Base-by-base conservation (phyloP, 257 asterid species). In the Przewalskia tangutica region DNA sequence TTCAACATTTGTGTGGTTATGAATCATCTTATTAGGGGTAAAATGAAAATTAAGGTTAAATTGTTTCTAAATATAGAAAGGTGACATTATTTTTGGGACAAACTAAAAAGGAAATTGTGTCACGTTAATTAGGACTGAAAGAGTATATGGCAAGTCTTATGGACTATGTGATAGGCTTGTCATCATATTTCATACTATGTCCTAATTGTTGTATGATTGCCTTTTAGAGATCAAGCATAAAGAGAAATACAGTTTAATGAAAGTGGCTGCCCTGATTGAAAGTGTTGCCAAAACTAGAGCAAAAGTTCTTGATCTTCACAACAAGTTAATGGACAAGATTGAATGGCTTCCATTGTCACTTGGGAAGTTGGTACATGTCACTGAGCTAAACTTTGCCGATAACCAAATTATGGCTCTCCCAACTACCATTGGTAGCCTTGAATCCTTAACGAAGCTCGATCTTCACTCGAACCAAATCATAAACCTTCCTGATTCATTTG, bases 301-400 rank as follows among this genome's bases (percentile, higher is more conserved):
- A 38, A 83, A 65, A 34, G 55, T 89, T 84, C 84, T 95, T 79
- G 89, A 95, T 90, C 93, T 95, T 73, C 88, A 75, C 81, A 93
- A 92, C 62, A 93, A 84, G 82, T 86, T 95, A 84, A 86, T 88
- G 93, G 94, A 90, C 83, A 92, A 91, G 84, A 77, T 93, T 51
- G 98, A 95, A 84, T 95, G 98, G 98, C 93, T 95, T 82, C 98
- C 98, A 11, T 62, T 88, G 13, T 89, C 98, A 27, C 88, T 95
- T 64, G 98, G 98, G 27, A 95, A 91, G 89, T 86, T 95, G 83
- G 87, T 83, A 2, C 77, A 87, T 77, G 83, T 93, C 18, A 68
- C 89, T 2, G 93, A 89, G 77, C 81, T 95, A 77, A 82, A 92
- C 66, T 17, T 95, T 78, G 89, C 98, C 0, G 87, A 91, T 65